phyloP scores from a whole-genome alignment of 202 grass and related monocot species.

The Digitaria exilis region DNA sequence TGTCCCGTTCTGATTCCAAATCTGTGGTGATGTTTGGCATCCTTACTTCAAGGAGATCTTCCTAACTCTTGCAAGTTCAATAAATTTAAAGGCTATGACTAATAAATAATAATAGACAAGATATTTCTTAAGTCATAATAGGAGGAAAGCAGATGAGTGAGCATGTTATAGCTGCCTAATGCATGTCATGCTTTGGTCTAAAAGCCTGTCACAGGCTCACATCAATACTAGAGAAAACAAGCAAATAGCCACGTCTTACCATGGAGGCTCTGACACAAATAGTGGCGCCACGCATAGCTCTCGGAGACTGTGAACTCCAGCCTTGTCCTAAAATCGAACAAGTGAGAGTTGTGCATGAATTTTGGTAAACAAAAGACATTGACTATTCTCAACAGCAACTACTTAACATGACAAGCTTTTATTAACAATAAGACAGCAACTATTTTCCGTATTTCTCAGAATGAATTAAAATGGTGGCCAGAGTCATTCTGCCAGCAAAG shows the following conservation, averaged over 20 bases:
- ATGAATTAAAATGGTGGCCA: not conserved
- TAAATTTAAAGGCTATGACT: not conserved
- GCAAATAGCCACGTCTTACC: conserved; percentile 1
- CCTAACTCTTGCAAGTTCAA: not conserved
- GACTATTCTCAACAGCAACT: not conserved
- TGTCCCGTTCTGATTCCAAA: not conserved
- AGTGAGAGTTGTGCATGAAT: conserved; percentile 8
- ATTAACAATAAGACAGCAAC: not conserved
- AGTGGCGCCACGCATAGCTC: not conserved
- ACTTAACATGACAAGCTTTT: not conserved
- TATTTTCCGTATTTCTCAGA: not conserved
- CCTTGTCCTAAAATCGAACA: conserved; percentile 31
- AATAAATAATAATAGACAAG: not conserved
- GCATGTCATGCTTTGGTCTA: not conserved
- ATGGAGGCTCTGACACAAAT: conserved; percentile 33
- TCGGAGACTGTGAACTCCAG: not conserved
- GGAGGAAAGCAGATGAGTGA: not conserved
- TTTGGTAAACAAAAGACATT: not conserved
- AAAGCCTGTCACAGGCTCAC: not conserved
- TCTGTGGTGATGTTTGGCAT: not conserved
- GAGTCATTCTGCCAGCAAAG: not conserved
- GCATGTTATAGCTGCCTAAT: not conserved
- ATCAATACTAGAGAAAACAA: not conserved
- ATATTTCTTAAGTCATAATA: not conserved
- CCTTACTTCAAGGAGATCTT: not conserved